A percentile compares a stretch with the other conserved stretches of the same genome.
Conservation (phyloP, 768 basidiomycete genomes). For the Suillus placidus region DNA sequence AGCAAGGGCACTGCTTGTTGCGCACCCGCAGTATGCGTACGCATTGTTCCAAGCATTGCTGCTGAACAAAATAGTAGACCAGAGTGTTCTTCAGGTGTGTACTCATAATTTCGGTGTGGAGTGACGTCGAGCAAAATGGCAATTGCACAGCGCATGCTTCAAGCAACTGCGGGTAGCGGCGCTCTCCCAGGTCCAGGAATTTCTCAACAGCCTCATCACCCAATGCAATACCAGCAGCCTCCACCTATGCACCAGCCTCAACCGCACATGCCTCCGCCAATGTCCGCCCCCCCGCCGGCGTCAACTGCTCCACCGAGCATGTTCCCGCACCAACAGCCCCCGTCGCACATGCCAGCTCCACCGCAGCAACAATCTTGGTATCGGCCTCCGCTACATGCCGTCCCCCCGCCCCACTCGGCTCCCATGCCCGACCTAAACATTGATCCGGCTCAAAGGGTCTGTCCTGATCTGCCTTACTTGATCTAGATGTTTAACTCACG, state of each 20-base stretch:
- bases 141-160: conserved; percentile 51
- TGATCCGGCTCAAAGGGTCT: conserved; percentile 55
- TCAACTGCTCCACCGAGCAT: conserved; percentile 26
- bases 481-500: conserved; percentile 18
- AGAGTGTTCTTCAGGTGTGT: conserved; percentile 78
- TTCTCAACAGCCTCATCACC: conserved; percentile 35
- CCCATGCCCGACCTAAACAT: conserved; percentile 41
- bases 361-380: conserved; percentile 35
- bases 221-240: conserved; percentile 34
- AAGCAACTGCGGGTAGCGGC: conserved; percentile 39
- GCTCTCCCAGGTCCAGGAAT: conserved; percentile 27
- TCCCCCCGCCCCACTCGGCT: conserved; percentile 32
- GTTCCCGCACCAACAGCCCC: conserved; percentile 31
- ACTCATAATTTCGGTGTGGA: conserved; percentile 21
- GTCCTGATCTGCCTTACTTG: conserved; percentile 23
- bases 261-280: conserved; percentile 36
- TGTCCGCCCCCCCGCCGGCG: conserved; percentile 31
- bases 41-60: conserved; percentile 95
- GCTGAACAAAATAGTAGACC: conserved; percentile 91
- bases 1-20: conserved; percentile 74
- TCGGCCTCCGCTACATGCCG: conserved; percentile 21
- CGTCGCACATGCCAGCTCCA: conserved; percentile 28
- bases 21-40: conserved; percentile 93
- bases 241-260: conserved; percentile 36
- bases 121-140: conserved; percentile 9